Evolutionary conservation across 1,284 basidiomycete genomes (phyloP).

Genomic region (Mycosarcoma mackinlayi): DNA sequence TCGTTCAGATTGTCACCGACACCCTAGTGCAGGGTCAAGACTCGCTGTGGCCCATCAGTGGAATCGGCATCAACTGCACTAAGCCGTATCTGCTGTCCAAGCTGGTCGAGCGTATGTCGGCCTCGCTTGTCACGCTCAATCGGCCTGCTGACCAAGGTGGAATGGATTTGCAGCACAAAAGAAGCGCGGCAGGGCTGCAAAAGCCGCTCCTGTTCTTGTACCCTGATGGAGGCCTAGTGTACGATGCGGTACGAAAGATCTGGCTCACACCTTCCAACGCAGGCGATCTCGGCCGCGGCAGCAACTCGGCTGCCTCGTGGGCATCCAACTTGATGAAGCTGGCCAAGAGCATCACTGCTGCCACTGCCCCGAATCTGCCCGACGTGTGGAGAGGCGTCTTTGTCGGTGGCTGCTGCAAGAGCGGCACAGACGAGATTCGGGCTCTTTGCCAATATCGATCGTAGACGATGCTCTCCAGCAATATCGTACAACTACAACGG

Average conservation of each 20-base stretch:
- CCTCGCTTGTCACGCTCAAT: conserved; percentile 32
- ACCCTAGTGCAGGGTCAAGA: conserved; percentile 36
- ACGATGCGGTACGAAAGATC: conserved; percentile 50
- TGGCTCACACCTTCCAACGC: conserved; percentile 43
- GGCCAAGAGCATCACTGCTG: conserved; percentile 27
- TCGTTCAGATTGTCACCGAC: conserved; percentile 38
- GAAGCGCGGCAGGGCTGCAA: conserved; percentile 11
- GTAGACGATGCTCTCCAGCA: no score
- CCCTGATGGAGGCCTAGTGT: conserved; percentile 62
- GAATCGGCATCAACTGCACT: conserved; percentile 64
- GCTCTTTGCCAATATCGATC: conserved; percentile 34
- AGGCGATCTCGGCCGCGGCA: conserved; percentile 7
- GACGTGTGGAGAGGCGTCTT: conserved; percentile 52
- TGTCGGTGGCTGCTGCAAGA: conserved; percentile 61
- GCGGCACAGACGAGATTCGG: conserved; percentile 48
- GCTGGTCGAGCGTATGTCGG: conserved; percentile 47
- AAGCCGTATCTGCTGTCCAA: conserved; percentile 50
- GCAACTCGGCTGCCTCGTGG: conserved; percentile 42
- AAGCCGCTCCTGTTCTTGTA: conserved; percentile 60
- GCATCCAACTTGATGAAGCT: conserved; percentile 44
- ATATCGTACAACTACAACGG: no score
- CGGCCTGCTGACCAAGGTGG: conserved; percentile 16
- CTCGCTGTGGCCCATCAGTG: conserved; percentile 45
- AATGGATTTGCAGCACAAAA: conserved; percentile 15
- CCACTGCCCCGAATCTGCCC: background rate